Conservation (phyloP, 768 basidiomycete genomes). For the Candolleomyces aberdarensis region DNA sequence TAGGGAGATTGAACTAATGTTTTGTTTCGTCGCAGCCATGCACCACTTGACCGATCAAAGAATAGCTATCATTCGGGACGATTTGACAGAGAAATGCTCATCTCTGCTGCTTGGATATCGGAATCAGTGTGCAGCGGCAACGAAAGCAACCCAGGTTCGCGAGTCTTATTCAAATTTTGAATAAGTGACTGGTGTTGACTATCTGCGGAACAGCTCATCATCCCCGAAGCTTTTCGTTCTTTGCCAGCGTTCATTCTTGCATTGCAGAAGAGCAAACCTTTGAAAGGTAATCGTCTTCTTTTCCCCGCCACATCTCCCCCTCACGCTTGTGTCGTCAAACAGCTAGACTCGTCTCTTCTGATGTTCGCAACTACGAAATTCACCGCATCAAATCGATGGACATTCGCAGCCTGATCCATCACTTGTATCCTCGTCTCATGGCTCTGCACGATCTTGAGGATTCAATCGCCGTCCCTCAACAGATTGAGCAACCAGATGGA, state of each 20-base stretch:
- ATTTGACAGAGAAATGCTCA: conserved; percentile 80
- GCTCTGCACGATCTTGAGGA: conserved; percentile 84
- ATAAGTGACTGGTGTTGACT: conserved; percentile 3
- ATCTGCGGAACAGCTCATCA: conserved; percentile 61
- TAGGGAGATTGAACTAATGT: background rate
- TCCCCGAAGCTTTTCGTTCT: conserved; percentile 89
- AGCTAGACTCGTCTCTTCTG: conserved; percentile 90
- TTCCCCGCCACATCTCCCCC: background rate
- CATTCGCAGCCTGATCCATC: conserved; percentile 65
- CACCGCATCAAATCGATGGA: conserved; percentile 72
- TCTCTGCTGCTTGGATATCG: conserved; percentile 83
- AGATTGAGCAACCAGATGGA: conserved; percentile 18
- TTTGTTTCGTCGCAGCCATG: conserved; percentile 51
- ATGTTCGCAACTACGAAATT: conserved; percentile 85
- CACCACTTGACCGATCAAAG: conserved; percentile 54
- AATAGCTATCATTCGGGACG: conserved; percentile 76
- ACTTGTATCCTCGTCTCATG: conserved; percentile 85
- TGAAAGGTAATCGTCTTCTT: conserved; percentile 67
- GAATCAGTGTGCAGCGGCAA: conserved; percentile 80
- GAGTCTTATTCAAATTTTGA: background rate
- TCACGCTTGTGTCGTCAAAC: background rate
- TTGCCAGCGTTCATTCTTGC: conserved; percentile 80
- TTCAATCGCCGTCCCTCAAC: conserved; percentile 64
- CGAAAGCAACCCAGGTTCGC: conserved; percentile 73
- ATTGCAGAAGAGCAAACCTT: conserved; percentile 83